Evolutionary conservation across 2,329 filamentous ascomycete species (phyloP).

Genomic region (Calonectria honghensis): DNA sequence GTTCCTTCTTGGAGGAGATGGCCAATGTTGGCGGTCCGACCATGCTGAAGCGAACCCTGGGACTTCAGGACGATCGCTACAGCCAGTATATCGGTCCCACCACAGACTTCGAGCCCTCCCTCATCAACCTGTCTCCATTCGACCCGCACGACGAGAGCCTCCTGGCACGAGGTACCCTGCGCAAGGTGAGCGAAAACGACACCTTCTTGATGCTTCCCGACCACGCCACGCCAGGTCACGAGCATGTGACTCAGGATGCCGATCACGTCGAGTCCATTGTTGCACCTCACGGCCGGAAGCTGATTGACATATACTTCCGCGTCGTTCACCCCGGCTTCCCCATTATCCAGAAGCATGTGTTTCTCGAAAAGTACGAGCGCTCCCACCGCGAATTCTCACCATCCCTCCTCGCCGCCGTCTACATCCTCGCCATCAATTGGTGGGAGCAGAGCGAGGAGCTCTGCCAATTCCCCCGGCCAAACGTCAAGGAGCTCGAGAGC

Average conservation of each 20-base stretch:
- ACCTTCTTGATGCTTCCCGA: constrained; percentile 89
- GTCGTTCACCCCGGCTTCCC: constrained; percentile 88
- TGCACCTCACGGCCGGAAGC: constrained; percentile 82
- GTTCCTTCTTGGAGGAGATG: constrained; percentile 81
- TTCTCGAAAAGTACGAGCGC: constrained; percentile 85
- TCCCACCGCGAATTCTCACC: constrained; percentile 85
- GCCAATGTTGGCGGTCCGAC: constrained; percentile 81
- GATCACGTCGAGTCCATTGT: constrained; percentile 86
- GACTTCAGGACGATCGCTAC: constrained; percentile 85
- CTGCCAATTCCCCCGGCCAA: constrained; percentile 78
- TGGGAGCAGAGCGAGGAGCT: constrained; percentile 85
- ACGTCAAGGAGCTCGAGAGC: constrained; percentile 83
- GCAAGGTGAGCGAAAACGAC: constrained; percentile 85
- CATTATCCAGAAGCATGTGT: constrained; percentile 87
- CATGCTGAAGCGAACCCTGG: constrained; percentile 81
- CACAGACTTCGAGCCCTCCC: constrained; percentile 88
- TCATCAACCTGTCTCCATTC: constrained; percentile 87
- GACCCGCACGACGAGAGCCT: constrained; percentile 88
- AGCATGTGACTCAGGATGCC: constrained; percentile 80
- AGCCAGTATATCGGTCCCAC: constrained; percentile 90
- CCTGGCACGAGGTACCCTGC: constrained; percentile 79
- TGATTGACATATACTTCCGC: constrained; percentile 88
- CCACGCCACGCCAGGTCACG: constrained; percentile 81
- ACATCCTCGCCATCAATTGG: constrained; percentile 91
- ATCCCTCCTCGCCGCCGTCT: constrained; percentile 85